Evolutionary conservation across 768 basidiomycete genomes (phyloP).

Genomic region (Trametes cingulata): DNA sequence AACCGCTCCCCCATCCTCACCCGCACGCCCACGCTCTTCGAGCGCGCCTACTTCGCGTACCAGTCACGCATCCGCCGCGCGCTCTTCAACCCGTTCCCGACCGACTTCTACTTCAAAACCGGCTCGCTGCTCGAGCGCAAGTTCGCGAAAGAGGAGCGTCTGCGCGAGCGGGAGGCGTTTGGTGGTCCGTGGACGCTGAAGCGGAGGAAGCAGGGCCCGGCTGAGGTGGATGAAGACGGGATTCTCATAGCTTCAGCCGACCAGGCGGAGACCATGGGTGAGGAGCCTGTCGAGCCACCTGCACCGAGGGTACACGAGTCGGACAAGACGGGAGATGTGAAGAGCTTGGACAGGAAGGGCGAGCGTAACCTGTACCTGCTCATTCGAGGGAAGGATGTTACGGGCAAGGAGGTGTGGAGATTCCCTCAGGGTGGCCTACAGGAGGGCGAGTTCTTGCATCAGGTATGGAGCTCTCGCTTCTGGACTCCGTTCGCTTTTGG

Average conservation of each 20-base stretch:
- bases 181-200: conserved; percentile 53
- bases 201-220: conserved; percentile 21
- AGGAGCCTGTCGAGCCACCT: conserved; percentile 48
- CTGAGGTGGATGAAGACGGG: conserved; percentile 12
- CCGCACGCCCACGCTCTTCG: conserved; percentile 69
- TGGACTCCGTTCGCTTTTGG: neutral
- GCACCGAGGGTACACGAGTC: conserved; percentile 56
- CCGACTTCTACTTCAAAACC: conserved; percentile 92
- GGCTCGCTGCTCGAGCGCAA: conserved; percentile 83
- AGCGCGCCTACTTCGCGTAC: conserved; percentile 81
- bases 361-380: conserved; percentile 90
- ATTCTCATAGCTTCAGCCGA: conserved; percentile 5
- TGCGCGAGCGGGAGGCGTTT: conserved; percentile 72
- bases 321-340: conserved; percentile 60
- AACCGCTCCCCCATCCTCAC: conserved; percentile 80
- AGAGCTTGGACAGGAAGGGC: conserved; percentile 79
- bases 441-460: conserved; percentile 72
- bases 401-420: conserved; percentile 64
- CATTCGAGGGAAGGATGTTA: conserved; percentile 50
- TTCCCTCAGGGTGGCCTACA: conserved; percentile 73
- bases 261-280: conserved; percentile 49
- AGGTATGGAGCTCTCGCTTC: conserved; percentile 46
- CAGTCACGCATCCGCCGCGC: conserved; percentile 82
- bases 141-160: conserved; percentile 74
- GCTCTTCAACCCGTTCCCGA: conserved; percentile 84